Conservation (phyloP, 225 moss, liverwort and hornwort species). For the Polytrichum commune region DNA sequence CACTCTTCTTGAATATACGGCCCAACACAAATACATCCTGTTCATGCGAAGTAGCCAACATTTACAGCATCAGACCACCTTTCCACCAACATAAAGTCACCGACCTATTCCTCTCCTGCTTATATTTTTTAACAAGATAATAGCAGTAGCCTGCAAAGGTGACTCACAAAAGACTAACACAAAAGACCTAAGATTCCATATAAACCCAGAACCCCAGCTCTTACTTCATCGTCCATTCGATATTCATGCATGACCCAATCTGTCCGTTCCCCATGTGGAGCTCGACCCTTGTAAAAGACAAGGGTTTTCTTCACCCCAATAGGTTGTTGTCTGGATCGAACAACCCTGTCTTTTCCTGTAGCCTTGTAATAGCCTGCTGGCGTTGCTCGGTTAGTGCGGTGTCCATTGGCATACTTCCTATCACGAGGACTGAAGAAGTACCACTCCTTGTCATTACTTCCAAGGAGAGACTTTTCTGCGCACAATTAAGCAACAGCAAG, state of each 20-base stretch:
- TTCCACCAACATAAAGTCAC: neutral
- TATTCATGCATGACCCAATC: conserved; percentile 71
- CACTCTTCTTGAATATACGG: conserved; percentile 64
- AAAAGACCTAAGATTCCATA: neutral
- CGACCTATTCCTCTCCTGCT: neutral
- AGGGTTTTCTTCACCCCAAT: conserved; percentile 60
- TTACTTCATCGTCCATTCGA: conserved; percentile 42
- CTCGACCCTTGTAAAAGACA: conserved; percentile 49
- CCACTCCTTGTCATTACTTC: conserved; percentile 42
- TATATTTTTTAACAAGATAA: neutral
- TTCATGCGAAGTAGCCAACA: neutral
- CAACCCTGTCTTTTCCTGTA: conserved; percentile 53
- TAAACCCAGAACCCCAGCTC: conserved; percentile 19
- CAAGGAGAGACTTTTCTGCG: conserved; percentile 37
- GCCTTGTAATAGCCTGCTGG: conserved; percentile 59
- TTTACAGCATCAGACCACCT: neutral
- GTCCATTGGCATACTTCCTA: conserved; percentile 61
- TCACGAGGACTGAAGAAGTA: conserved; percentile 63
- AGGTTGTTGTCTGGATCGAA: conserved; percentile 15
- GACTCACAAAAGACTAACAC: neutral
- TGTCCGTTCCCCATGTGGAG: conserved; percentile 48
- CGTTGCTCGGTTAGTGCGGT: conserved; percentile 51
- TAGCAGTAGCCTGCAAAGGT: neutral
- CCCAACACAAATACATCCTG: conserved; percentile 51
- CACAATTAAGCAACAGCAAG: neutral